These are phyloP conservation scores for Bipolaris zeicola DNA, from an alignment of 2,329 filamentous ascomycete species.

Conservation along the genomic window DNA sequence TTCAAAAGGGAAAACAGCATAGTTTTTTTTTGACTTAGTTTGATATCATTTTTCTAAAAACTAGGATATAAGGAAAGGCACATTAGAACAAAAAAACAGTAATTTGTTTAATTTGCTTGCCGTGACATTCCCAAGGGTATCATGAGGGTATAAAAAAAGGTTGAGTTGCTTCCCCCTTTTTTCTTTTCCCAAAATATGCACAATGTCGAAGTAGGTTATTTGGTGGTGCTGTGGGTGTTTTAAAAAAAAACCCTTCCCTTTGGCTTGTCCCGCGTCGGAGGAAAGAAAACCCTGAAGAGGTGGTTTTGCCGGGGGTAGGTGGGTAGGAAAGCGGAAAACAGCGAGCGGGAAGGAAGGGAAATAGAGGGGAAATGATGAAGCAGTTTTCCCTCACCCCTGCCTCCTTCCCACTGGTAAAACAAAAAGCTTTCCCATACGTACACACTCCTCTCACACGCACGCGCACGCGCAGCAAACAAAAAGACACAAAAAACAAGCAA, in stretches of 20 bases:
- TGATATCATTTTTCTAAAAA: conserved; percentile 23
- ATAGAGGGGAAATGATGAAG: not conserved
- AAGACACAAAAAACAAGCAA: conserved; percentile 5
- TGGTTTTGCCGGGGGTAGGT: no score
- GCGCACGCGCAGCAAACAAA: not conserved
- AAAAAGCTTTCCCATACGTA: not conserved
- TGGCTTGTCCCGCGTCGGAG: no score
- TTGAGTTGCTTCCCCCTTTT: not conserved
- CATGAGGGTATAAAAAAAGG: conserved; percentile 17
- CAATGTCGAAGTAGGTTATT: conserved; percentile 17
- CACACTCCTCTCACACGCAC: conserved; percentile 1
- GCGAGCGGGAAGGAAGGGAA: not conserved
- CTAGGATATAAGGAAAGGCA: conserved; percentile 7
- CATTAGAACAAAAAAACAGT: conserved; percentile 4
- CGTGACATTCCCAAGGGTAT: conserved; percentile 29
- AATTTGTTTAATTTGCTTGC: conserved; percentile 3
- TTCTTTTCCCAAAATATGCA: conserved; percentile 27
- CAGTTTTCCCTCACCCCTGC: not conserved
- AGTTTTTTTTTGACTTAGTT: conserved; percentile 3
- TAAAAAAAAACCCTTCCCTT: not conserved
- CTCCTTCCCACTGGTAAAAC: conserved; percentile 1
- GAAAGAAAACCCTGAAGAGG: no score
- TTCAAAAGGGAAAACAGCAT: no score
- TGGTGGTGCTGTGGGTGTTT: not conserved
- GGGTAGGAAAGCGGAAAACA: no score